Base-by-base conservation (phyloP, 2,329 filamentous ascomycete species). In the Clathrospora elynae region DNA sequence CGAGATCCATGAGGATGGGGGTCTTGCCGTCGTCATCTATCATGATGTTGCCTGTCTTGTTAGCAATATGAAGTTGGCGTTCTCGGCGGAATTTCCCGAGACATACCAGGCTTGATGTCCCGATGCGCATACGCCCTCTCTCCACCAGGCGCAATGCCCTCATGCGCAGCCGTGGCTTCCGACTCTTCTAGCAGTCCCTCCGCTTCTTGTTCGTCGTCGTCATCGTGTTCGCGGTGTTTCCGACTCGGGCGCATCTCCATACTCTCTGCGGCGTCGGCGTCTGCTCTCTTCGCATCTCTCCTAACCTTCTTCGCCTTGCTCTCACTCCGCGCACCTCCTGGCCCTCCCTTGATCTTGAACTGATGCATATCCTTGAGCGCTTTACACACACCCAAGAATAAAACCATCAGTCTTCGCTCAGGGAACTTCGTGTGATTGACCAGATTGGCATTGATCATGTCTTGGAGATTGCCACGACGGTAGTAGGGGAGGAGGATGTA, bases 401-500 rank as follows among this genome's bases (percentile, higher is more conserved):
- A 73, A 45, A 85, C 78, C 90, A 97, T 92, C 50, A 99, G 77
- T 60, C 86, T 80, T 67, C 85, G 82, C 75, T 97, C 92, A 1
- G 92, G 90, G 62, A 99, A 97, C 36, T 80, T 81, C 24, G 88
- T 88, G 68, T 95, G 90, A 71, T 97, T 97, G 71, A 99, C 92
- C 40, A 97, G 77, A 72, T 99, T 99, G 53, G 93, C 92, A 71
- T 99, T 99, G 77, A 99, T 97, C 67, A 95, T 87, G 73, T 99
- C 93, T 74, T 99, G 93, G 24, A 99, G 79, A 71, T 99, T 99
- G 10, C 93, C 93, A 55, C 92, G 81, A 61, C 90, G 80, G 75
- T 96, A 99, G 76, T 97, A 99, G 9, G 93, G 93, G 13, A 99
- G 79, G 29, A 99, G 78, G 49, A 99, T 93, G 71, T 99, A 99